A percentile compares a stretch with the other conserved stretches of the same genome.
Evolutionary conservation across 1,284 basidiomycete species (phyloP).

Genomic region (Moniliophthora roreri): DNA sequence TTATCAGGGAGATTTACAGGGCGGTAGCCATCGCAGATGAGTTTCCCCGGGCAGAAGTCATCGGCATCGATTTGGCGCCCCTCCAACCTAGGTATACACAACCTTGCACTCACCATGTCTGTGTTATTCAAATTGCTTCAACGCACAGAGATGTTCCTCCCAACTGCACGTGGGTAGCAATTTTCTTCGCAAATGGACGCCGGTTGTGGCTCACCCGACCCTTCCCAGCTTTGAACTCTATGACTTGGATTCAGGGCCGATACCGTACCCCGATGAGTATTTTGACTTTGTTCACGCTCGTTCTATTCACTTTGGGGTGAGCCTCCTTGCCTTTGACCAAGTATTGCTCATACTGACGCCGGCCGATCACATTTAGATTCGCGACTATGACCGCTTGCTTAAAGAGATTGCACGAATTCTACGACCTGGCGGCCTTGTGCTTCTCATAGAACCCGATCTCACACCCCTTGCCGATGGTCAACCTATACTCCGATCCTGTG

Average conservation of each 20-base stretch:
- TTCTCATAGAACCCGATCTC: conserved; percentile 60
- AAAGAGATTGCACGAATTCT: conserved; percentile 61
- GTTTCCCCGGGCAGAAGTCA: conserved; percentile 63
- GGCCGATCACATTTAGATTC: conserved; percentile 41
- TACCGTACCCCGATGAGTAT: conserved; percentile 60
- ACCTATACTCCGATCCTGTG: conserved; percentile 11
- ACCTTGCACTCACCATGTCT: conserved; percentile 13
- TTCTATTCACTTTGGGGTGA: conserved; percentile 60
- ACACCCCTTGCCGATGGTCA: conserved; percentile 44
- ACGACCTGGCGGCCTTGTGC: conserved; percentile 67
- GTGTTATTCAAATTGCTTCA: conserved; percentile 17
- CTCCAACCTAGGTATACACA: conserved; percentile 59
- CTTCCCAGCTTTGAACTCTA: conserved; percentile 61
- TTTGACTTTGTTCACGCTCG: conserved; percentile 71
- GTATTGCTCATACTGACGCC: conserved; percentile 4
- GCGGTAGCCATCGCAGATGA: conserved; percentile 69
- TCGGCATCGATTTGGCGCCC: conserved; percentile 68
- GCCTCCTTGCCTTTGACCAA: conserved; percentile 22
- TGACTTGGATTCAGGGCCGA: conserved; percentile 53
- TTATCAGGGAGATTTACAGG: conserved; percentile 55
- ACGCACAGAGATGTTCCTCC: conserved; percentile 55
- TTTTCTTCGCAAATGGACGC: not conserved
- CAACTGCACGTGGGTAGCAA: conserved; percentile 59
- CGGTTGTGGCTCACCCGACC: not conserved
- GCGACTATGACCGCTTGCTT: conserved; percentile 57